Conservation (phyloP, 345 rosid species). For the Rhodomyrtus tomentosa region DNA sequence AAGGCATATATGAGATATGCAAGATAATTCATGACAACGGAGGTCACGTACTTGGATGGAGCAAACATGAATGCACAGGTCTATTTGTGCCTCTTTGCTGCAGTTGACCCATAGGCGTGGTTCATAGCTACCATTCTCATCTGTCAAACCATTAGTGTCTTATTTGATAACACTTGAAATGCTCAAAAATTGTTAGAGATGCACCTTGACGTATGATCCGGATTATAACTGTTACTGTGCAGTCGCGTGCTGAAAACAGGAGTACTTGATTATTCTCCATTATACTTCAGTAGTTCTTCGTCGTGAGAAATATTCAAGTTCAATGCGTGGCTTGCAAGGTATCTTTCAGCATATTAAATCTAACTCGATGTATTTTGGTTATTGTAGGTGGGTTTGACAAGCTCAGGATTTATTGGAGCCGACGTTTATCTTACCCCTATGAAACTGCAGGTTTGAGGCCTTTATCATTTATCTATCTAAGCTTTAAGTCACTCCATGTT, state of each 20-base stretch:
- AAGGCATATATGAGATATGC: slow-evolving; percentile 91
- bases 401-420: slow-evolving; percentile 97
- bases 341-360: neutral
- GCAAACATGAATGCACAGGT: slow-evolving; percentile 99
- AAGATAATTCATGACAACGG: slow-evolving; percentile 92
- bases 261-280: neutral
- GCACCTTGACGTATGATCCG: neutral
- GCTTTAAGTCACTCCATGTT: no score
- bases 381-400: slow-evolving; percentile 84
- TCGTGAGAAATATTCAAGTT: neutral
- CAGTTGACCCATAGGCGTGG: neutral
- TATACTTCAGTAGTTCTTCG: neutral
- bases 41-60: slow-evolving; percentile 99
- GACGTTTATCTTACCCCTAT: slow-evolving; percentile 99
- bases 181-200: neutral
- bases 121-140: neutral
- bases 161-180: neutral
- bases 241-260: neutral
- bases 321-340: neutral
- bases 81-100: neutral
- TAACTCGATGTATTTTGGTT: neutral
- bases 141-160: neutral
- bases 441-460: no score
- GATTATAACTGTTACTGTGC: neutral
- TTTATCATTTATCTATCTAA: no score